Evolutionary conservation across 2,329 filamentous ascomycete genomes (phyloP).

Genomic region (Raffaelea deltoideospora): DNA sequence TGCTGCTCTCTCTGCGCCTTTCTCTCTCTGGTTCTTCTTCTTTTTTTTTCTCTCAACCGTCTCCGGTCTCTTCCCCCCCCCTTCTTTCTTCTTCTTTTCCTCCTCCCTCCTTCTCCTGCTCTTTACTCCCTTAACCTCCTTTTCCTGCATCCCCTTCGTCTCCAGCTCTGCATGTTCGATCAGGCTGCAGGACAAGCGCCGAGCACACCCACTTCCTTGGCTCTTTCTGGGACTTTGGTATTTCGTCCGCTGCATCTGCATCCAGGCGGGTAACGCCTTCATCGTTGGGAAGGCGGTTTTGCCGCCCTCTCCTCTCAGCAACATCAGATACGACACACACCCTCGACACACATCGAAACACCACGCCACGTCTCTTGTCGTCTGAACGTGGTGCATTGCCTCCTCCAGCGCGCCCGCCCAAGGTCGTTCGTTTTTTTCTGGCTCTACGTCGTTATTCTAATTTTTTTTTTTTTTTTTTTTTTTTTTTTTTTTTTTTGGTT

Average conservation of each 20-base stretch:
- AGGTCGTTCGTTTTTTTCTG: background rate
- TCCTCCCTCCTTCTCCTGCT: background rate
- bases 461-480: background rate
- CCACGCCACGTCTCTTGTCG: background rate
- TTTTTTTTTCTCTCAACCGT: constrained; percentile 3
- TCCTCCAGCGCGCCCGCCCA: background rate
- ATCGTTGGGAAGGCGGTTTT: constrained; percentile 2
- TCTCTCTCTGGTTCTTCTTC: constrained; percentile 1
- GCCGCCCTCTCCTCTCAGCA: background rate
- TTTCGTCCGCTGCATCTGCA: background rate
- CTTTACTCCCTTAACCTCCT: no score
- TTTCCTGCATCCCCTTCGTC: constrained; percentile 3
- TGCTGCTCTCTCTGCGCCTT: background rate
- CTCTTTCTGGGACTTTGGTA: background rate
- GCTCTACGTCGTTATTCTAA: background rate
- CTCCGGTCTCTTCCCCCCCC: background rate
- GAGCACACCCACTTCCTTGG: constrained; percentile 11
- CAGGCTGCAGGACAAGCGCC: constrained; percentile 21
- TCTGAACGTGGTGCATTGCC: background rate
- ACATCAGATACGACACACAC: background rate
- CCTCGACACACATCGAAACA: no score
- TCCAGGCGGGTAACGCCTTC: background rate
- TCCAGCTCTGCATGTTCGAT: constrained; percentile 7
- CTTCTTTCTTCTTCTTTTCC: background rate
- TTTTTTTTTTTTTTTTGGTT: background rate